Base-by-base conservation (phyloP, 2,329 filamentous ascomycete genomes). In the Stagonosporopsis cucurbitacearum region DNA sequence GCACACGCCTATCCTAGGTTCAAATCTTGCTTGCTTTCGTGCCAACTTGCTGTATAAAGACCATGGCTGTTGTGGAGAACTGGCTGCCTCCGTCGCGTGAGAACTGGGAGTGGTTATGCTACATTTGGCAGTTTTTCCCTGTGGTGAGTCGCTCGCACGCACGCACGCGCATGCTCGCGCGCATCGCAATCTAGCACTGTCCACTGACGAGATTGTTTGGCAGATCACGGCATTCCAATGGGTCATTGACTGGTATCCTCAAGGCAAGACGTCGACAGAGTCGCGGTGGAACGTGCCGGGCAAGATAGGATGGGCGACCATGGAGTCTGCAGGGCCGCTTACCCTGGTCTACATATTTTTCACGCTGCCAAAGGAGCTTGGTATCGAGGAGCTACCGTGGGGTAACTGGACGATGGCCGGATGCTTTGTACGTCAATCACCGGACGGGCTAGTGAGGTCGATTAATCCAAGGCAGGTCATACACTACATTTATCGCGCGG, bases 401-500 rank as follows among this genome's bases (percentile, higher is more conserved):
- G 88, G 89, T 69, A 94, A 94, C 75, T 88, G 88, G 77, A 85
- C 89, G 15, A 86, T 95, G 69, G 89, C 84, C 9, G 87, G 82
- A 12, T 79, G 92, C 46, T 94, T 82, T 68, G 80, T 83, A 70
- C 49, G 81, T 77, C 15, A 6, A 1, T 8, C 9, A 13, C n/a
- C 3, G 22, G n/a, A 7, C 4, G 11, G 3, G 15, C 19, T 4
- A 20, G 9, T 7, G 13, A 32, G 13, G 25, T 22, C 35, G 33
- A 41, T 59, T 67, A 19, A 67, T 26, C 28, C 6, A 5, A 25
- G 5, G 11, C 55, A 90, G 81, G 81, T 90, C 30, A 85, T 94
- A 52, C 95, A 99, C 79, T 99, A 99, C 81, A 64, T 86, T 71
- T 96, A 99, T 82, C 91, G 95, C 60, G 93, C 95, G 9, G 76